These are phyloP conservation scores for Solanum sejunctum DNA, from an alignment of 257 asterid species.

Conservation along the genomic window DNA sequence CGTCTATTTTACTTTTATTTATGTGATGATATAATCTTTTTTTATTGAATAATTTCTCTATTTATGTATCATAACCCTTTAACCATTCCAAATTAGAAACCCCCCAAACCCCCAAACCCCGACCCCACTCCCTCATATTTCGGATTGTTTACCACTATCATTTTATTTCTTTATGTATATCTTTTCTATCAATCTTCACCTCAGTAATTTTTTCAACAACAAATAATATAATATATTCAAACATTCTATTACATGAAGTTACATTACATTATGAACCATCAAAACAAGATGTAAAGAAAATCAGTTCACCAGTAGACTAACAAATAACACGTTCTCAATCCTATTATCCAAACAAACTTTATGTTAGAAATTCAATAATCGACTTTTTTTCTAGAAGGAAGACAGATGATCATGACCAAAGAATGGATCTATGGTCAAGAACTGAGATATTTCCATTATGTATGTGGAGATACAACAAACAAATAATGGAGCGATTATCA, in stretches of 20 bases:
- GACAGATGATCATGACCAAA: not conserved
- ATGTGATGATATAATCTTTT: not conserved
- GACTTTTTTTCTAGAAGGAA: not conserved
- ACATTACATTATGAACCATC: not conserved
- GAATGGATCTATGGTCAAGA: not conserved
- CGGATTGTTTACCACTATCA: not conserved
- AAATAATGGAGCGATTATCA: not conserved
- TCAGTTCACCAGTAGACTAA: not conserved
- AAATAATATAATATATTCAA: not conserved
- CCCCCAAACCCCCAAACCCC: too few species aligned
- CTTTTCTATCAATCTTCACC: not conserved
- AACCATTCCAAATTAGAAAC: not conserved
- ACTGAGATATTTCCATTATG: not conserved
- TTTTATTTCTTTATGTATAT: not conserved
- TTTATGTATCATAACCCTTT: not conserved
- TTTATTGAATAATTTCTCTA: not conserved
- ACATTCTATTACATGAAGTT: not conserved
- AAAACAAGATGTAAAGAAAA: not conserved
- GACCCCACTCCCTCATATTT: not conserved
- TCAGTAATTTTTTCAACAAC: not conserved
- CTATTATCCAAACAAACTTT: not conserved
- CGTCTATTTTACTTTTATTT: too few species aligned
- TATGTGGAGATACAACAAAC: not conserved
- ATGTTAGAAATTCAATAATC: not conserved
- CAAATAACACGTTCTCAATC: not conserved